Conservation (phyloP, 2,329 filamentous ascomycete species). For the Claviceps africana region DNA sequence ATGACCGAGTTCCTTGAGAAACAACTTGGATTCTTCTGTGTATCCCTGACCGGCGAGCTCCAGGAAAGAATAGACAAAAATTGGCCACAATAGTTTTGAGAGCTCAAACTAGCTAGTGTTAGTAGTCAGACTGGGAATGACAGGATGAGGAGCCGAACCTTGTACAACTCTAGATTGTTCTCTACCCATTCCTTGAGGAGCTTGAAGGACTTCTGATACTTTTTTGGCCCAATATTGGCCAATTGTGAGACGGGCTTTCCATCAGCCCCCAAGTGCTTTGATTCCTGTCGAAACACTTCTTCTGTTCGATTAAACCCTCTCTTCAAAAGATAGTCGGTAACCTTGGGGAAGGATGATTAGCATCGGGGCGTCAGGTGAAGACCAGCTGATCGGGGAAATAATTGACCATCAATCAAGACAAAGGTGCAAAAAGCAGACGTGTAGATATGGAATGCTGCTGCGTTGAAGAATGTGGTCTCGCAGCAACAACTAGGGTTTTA, state of each 20-base stretch:
- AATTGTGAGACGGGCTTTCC: slow-evolving; percentile 59
- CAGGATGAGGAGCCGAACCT: slow-evolving; percentile 35
- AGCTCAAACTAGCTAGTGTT: slow-evolving; percentile 55
- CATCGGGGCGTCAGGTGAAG: neutral
- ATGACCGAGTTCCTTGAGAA: slow-evolving; percentile 53
- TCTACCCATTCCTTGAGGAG: slow-evolving; percentile 74
- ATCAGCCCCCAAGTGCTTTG: slow-evolving; percentile 66
- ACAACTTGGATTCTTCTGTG: slow-evolving; percentile 55
- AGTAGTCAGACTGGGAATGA: neutral
- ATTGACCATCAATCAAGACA: neutral
- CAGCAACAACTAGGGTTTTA: neutral
- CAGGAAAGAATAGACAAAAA: slow-evolving; percentile 87
- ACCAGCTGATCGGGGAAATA: neutral
- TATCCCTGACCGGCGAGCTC: slow-evolving; percentile 63
- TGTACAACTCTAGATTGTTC: slow-evolving; percentile 86
- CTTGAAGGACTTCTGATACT: slow-evolving; percentile 62
- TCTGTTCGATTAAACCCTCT: slow-evolving; percentile 90
- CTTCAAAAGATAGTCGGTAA: slow-evolving; percentile 91
- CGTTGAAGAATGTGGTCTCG: neutral
- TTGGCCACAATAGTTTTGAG: slow-evolving; percentile 74
- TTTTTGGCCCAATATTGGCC: slow-evolving; percentile 59
- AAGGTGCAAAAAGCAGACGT: neutral
- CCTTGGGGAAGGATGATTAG: slow-evolving; percentile 23
- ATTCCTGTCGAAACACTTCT: slow-evolving; percentile 82
- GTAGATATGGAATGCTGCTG: neutral